Conservation (phyloP, 1,139 yeast species). For the Scheffersomyces illinoinensis region DNA sequence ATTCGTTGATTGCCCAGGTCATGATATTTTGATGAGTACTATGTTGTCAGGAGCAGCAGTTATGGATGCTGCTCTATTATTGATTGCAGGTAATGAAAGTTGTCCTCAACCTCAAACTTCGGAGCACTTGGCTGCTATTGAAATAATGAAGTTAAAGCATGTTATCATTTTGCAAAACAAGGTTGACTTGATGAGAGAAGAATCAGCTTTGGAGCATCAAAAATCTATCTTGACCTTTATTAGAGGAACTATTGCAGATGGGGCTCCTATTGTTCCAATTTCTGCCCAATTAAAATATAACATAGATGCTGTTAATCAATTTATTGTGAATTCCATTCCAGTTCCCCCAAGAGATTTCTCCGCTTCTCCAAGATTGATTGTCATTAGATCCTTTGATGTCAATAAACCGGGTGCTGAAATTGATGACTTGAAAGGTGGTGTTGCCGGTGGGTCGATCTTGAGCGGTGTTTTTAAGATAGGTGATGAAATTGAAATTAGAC, state of each 20-base stretch:
- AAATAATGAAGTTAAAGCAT: constrained; percentile 97
- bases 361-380: constrained; percentile 93
- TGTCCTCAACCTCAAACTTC: constrained; percentile 99
- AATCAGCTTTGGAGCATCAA: constrained; percentile 93
- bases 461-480: constrained; percentile 97
- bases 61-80: constrained; percentile 97
- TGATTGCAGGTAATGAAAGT: constrained; percentile 97
- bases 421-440: constrained; percentile 98
- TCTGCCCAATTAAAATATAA: constrained; percentile 98
- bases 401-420: constrained; percentile 99
- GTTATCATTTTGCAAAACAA: constrained; percentile 96
- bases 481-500: constrained; percentile 98
- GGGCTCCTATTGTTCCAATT: constrained; percentile 98
- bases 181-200: constrained; percentile 98
- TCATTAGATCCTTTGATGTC: constrained; percentile 97
- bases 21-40: constrained; percentile 99
- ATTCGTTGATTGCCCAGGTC: constrained; percentile 99
- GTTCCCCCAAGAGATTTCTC: constrained; percentile 94
- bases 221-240: constrained; percentile 88
- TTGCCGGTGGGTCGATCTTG: constrained; percentile 98
- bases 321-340: constrained; percentile 93
- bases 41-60: constrained; percentile 99
- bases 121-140: constrained; percentile 99
- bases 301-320: constrained; percentile 97
- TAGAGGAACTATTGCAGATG: constrained; percentile 98